These are phyloP conservation scores for Syncephalis fuscata DNA, from an alignment of 371 early-diverging fungal genomes.

Conservation along the genomic window DNA sequence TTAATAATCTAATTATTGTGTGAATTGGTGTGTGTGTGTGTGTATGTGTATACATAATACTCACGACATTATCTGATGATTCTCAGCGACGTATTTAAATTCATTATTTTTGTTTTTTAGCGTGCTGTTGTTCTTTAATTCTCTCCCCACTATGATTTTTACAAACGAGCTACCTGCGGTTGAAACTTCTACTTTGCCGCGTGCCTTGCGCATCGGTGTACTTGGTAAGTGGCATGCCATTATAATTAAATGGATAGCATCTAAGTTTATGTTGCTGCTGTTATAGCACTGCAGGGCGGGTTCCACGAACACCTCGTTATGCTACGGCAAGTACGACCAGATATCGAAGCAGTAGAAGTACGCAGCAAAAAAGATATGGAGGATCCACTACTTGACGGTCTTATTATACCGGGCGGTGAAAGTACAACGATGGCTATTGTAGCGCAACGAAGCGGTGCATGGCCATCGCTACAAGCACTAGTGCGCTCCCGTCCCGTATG, in stretches of 20 bases:
- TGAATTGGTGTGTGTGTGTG: no score
- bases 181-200: no score
- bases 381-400: constrained; percentile 47
- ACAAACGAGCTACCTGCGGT: no score
- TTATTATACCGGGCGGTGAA: constrained; percentile 93
- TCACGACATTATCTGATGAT: no score
- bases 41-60: no score
- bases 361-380: constrained; percentile 45
- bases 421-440: constrained; percentile 83
- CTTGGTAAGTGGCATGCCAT: neutral
- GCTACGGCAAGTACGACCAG: constrained; percentile 34
- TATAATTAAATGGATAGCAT: neutral
- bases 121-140: no score
- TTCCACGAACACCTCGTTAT: constrained; percentile 79
- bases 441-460: constrained; percentile 63
- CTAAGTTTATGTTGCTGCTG: neutral
- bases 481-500: constrained; percentile 65
- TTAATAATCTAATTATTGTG: no score
- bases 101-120: no score
- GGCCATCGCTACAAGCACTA: constrained; percentile 58
- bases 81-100: no score
- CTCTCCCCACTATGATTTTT: no score
- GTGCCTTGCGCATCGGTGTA: neutral
- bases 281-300: constrained; percentile 80
- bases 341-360: constrained; percentile 42